phyloP scores from a whole-genome alignment of 805 yeast species.

The Nakazawaea pomicola region DNA sequence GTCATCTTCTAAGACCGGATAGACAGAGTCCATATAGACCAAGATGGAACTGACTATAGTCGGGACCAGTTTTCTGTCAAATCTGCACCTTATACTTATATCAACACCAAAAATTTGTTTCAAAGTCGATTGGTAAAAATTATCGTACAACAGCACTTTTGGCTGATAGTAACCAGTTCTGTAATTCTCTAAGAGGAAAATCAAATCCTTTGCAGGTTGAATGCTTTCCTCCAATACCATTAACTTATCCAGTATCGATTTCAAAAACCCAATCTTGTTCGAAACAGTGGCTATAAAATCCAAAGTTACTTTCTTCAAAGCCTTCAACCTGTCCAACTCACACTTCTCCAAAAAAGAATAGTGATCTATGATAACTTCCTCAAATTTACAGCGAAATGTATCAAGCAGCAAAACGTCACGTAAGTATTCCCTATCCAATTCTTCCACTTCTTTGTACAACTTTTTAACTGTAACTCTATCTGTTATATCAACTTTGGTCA shows the following conservation, averaged over 20 bases:
- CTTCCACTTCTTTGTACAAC: constrained; percentile 51
- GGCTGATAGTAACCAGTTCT: constrained; percentile 76
- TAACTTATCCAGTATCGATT: constrained; percentile 55
- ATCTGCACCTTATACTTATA: constrained; percentile 61
- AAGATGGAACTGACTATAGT: constrained; percentile 56
- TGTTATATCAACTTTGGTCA: constrained; percentile 13
- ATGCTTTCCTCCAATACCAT: constrained; percentile 65
- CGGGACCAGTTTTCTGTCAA: constrained; percentile 73
- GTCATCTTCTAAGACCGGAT: constrained; percentile 68
- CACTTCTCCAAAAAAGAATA: constrained; percentile 75
- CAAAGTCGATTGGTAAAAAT: constrained; percentile 64
- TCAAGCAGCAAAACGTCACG: constrained; percentile 56
- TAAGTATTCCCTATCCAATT: constrained; percentile 53
- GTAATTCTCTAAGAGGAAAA: constrained; percentile 60
- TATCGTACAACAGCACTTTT: constrained; percentile 67
- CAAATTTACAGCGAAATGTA: constrained; percentile 63
- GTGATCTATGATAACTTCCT: constrained; percentile 69
- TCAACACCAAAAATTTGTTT: constrained; percentile 81
- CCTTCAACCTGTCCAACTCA: constrained; percentile 71
- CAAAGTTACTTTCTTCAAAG: constrained; percentile 67
- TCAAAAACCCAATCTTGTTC: constrained; percentile 52
- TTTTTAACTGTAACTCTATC: constrained; percentile 50
- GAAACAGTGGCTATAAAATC: constrained; percentile 69
- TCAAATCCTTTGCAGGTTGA: constrained; percentile 63
- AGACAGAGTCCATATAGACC: constrained; percentile 60